These are phyloP conservation scores for Clonostachys rhizophaga DNA, from an alignment of 2,329 filamentous ascomycete genomes.

Conservation along the genomic window DNA sequence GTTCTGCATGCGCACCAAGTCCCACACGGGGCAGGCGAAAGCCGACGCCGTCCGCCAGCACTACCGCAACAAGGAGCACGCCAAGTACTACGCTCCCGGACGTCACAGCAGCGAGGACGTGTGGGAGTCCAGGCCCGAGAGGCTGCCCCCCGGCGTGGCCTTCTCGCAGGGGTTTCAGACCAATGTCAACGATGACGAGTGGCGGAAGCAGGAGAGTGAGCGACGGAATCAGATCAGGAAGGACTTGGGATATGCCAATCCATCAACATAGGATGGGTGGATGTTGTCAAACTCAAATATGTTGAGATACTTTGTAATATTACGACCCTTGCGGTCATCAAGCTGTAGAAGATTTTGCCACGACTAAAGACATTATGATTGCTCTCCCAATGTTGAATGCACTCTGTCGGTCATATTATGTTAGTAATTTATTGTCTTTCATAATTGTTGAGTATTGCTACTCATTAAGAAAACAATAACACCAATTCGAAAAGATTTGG, in stretches of 20 bases:
- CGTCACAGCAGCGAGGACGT: constrained; percentile 79
- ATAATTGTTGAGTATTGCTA: no score
- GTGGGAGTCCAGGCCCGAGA: constrained; percentile 70
- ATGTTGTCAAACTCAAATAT: not conserved
- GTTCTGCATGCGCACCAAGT: constrained; percentile 90
- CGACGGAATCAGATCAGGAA: constrained; percentile 27
- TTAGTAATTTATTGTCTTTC: no score
- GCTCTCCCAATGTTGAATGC: no score
- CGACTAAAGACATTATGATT: no score
- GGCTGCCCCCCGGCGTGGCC: constrained; percentile 42
- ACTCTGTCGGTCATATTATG: no score
- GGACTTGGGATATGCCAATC: constrained; percentile 12
- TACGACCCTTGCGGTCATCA: no score
- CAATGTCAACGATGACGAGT: constrained; percentile 35
- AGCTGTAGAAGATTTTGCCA: no score
- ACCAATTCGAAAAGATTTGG: constrained; percentile 57
- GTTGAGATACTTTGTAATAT: not conserved
- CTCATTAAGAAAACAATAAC: no score
- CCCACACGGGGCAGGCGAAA: constrained; percentile 53
- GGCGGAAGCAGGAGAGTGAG: constrained; percentile 24
- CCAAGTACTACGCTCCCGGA: constrained; percentile 62
- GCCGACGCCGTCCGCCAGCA: constrained; percentile 60
- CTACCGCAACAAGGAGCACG: constrained; percentile 61
- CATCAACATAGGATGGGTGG: not conserved
- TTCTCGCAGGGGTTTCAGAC: constrained; percentile 35